phyloP scores from a whole-genome alignment of 179 eudicot genomes.

The Patellifolia procumbens region DNA sequence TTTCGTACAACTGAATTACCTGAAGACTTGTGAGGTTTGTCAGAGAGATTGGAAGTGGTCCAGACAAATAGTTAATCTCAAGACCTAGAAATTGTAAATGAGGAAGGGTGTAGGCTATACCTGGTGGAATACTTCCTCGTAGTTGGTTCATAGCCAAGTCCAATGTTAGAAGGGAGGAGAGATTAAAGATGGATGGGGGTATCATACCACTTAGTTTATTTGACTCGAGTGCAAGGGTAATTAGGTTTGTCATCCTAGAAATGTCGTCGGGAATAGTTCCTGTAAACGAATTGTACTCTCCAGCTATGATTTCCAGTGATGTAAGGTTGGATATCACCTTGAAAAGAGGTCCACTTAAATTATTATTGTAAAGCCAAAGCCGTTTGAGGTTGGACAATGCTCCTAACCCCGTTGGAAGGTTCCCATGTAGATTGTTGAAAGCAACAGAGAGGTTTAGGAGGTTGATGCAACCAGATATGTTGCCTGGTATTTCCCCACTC shows the following conservation, averaged over 20 bases:
- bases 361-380: background rate
- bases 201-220: background rate
- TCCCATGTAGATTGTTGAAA: background rate
- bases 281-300: background rate
- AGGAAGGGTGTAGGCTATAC: slow-evolving; percentile 38
- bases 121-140: slow-evolving; percentile 37
- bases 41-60: slow-evolving; percentile 40
- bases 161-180: background rate
- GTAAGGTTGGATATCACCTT: background rate
- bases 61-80: slow-evolving; percentile 33
- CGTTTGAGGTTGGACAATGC: background rate
- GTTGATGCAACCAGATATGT: no score
- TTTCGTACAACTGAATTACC: slow-evolving; percentile 12
- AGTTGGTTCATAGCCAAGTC: background rate
- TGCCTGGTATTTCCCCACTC: no score
- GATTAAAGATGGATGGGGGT: background rate
- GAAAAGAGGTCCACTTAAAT: background rate
- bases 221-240: no score
- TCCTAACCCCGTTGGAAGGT: background rate
- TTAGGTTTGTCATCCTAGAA: background rate
- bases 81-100: slow-evolving; percentile 28
- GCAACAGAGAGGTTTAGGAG: no score
- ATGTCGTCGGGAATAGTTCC: background rate
- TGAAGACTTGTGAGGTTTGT: no score
- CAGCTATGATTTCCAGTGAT: background rate